Percentiles rank a stretch among this genome's conserved stretches.
These are phyloP conservation scores for Coemansia interrupta DNA, from an alignment of 192 early-diverging fungal species.

Conservation along the genomic window DNA sequence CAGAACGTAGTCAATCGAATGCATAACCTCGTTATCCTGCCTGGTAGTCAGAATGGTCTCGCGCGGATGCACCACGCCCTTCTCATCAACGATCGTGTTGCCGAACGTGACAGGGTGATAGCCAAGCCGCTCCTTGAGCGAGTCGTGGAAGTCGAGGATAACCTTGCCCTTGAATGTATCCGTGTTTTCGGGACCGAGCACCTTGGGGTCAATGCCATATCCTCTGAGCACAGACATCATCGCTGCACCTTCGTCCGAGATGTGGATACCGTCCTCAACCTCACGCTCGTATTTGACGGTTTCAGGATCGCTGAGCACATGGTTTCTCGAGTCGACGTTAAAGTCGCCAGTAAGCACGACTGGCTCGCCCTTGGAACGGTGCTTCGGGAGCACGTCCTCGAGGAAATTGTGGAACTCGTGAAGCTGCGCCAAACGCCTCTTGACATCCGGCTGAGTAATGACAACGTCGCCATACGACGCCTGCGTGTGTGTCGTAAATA, in stretches of 20 bases:
- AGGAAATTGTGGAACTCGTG: constrained; percentile 64
- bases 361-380: constrained; percentile 52
- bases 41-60: constrained; percentile 62
- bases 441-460: constrained; percentile 57
- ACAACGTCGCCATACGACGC: constrained; percentile 63
- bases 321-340: constrained; percentile 55
- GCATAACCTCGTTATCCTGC: constrained; percentile 51
- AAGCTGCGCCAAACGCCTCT: constrained; percentile 59
- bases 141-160: constrained; percentile 51
- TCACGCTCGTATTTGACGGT: constrained; percentile 40
- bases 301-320: constrained; percentile 27
- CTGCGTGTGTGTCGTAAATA: constrained; percentile 85
- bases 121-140: constrained; percentile 57
- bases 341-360: constrained; percentile 68
- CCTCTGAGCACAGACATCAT: constrained; percentile 59
- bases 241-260: constrained; percentile 53
- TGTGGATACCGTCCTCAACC: constrained; percentile 44
- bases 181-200: constrained; percentile 44
- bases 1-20: constrained; percentile 55
- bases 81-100: constrained; percentile 54
- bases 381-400: constrained; percentile 46
- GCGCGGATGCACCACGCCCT: constrained; percentile 52
- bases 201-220: constrained; percentile 42
- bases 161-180: constrained; percentile 38
- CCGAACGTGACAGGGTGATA: constrained; percentile 80